Evolutionary conservation across 169 alveolate genomes (phyloP).

Genomic region (Plasmodium sp.): DNA sequence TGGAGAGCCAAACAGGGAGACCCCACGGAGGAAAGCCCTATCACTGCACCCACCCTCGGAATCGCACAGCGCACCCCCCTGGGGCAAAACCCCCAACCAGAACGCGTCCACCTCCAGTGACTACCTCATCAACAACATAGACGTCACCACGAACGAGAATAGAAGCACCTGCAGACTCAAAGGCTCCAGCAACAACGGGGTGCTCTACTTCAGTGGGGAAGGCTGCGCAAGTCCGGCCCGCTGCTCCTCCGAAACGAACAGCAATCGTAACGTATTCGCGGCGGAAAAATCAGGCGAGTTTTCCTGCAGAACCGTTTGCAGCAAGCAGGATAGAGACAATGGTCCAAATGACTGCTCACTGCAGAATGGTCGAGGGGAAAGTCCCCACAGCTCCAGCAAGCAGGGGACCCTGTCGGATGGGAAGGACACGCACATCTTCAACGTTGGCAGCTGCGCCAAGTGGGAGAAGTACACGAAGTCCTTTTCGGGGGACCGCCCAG

Average conservation of each 20-base stretch:
- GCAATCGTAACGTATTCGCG: background rate
- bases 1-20: background rate
- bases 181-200: background rate
- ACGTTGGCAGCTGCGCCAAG: background rate
- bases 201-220: background rate
- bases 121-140: slow-evolving; percentile 22
- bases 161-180: background rate
- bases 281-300: background rate
- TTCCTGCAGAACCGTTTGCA: background rate
- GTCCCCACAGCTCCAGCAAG: background rate
- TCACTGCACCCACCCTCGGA: background rate
- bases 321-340: background rate
- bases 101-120: background rate
- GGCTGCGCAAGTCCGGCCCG: background rate
- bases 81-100: background rate
- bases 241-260: background rate
- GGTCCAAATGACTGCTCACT: background rate
- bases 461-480: background rate
- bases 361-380: background rate
- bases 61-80: background rate
- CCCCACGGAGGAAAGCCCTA: background rate
- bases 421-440: background rate
- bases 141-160: slow-evolving; percentile 16
- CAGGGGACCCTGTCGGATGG: background rate
- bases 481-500: background rate